These are phyloP conservation scores for Metarhizium guizhouense DNA, from an alignment of 2,329 filamentous ascomycete species.

Conservation along the genomic window DNA sequence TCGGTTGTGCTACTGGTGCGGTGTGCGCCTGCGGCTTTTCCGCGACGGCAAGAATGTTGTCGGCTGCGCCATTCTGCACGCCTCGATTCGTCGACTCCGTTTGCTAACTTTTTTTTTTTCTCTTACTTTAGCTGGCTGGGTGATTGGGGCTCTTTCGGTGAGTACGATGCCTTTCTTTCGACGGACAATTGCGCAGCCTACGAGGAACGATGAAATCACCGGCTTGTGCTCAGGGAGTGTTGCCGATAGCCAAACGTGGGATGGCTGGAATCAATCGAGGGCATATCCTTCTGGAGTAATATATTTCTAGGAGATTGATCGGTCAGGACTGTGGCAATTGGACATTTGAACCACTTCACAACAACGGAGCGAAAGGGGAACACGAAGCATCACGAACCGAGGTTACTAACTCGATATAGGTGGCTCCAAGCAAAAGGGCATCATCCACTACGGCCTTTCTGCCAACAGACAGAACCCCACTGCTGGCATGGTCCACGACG, in stretches of 20 bases:
- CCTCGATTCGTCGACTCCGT: not conserved
- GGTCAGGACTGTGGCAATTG: not conserved
- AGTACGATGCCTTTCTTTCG: conserved; percentile 25
- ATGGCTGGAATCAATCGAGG: not conserved
- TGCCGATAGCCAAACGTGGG: not conserved
- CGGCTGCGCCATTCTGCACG: not conserved
- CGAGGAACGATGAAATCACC: not conserved
- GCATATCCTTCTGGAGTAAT: not conserved
- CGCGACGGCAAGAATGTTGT: not conserved
- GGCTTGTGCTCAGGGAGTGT: not conserved
- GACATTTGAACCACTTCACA: not conserved
- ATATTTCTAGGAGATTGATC: not conserved
- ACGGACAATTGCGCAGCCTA: not conserved
- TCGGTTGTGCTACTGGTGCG: conserved; percentile 1
- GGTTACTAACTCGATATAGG: conserved; percentile 26
- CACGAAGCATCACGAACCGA: not conserved
- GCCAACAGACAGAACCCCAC: conserved; percentile 85
- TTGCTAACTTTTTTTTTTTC: conserved; percentile 21
- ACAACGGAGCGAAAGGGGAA: not conserved
- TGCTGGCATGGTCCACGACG: conserved; percentile 67
- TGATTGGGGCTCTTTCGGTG: conserved; percentile 67
- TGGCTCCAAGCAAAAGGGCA: conserved; percentile 52
- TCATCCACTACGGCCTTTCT: conserved; percentile 65
- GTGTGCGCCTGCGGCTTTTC: conserved; percentile 24
- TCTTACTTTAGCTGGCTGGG: conserved; percentile 54